Evolutionary conservation across 176 grass and related monocot genomes (phyloP).

Genomic region (Oryza meridionalis): DNA sequence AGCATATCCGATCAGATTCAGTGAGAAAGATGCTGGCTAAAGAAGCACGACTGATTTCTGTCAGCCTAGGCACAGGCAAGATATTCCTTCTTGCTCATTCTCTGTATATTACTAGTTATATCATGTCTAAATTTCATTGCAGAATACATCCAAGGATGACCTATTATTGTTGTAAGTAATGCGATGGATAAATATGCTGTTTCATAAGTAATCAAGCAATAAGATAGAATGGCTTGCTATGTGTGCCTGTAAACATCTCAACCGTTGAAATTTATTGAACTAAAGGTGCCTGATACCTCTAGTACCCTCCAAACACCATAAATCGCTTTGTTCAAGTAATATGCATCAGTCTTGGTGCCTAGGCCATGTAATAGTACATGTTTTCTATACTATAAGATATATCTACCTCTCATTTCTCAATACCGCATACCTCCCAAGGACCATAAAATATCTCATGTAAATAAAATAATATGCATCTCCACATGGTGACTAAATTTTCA

Average conservation of each 20-base stretch:
- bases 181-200: neutral
- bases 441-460: no score
- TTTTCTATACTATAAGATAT: neutral
- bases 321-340: neutral
- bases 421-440: neutral
- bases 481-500: neutral
- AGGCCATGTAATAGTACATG: neutral
- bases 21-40: conserved; percentile 78
- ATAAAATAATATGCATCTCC: neutral
- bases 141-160: neutral
- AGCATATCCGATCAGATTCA: conserved; percentile 66
- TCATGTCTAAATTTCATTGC: conserved; percentile 22
- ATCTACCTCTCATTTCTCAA: neutral
- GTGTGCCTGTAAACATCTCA: neutral
- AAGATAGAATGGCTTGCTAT: neutral
- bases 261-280: neutral
- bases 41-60: conserved; percentile 73
- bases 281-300: neutral
- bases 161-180: neutral
- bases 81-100: conserved; percentile 22
- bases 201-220: conserved; percentile 11
- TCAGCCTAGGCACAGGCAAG: conserved; percentile 83
- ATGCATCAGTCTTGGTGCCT: neutral
- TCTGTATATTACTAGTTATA: conserved; percentile 30
- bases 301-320: neutral